Evolutionary conservation across 2,329 filamentous ascomycete species (phyloP).

Genomic region (Rachicladosporium sp.): DNA sequence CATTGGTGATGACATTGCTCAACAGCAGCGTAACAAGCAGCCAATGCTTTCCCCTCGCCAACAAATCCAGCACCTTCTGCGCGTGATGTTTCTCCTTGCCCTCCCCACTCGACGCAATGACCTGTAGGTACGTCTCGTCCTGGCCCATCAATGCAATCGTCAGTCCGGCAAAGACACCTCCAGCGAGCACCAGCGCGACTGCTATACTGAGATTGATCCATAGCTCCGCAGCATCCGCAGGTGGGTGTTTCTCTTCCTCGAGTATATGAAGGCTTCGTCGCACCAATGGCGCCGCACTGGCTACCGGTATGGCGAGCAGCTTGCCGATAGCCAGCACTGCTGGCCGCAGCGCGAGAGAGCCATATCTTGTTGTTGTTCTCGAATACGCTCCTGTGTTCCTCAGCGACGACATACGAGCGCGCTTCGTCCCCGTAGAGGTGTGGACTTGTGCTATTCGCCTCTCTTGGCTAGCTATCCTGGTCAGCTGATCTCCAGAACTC

Average conservation of each 20-base stretch:
- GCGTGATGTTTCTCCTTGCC: constrained; percentile 81
- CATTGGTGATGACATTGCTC: constrained; percentile 96
- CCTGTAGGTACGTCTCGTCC: constrained; percentile 95
- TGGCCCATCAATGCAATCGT: constrained; percentile 76
- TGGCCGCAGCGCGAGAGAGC: constrained; percentile 8
- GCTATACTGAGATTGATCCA: constrained; percentile 76
- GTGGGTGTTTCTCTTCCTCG: constrained; percentile 16
- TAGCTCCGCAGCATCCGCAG: constrained; percentile 45
- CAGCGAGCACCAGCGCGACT: constrained; percentile 67
- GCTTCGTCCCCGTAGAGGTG: too few relatives aligned
- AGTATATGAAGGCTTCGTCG: constrained; percentile 2
- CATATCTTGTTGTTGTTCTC: constrained; percentile 2
- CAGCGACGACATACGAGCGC: constrained; percentile 6
- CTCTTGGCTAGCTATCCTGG: too few relatives aligned
- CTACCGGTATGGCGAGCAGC: constrained; percentile 12
- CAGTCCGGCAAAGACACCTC: constrained; percentile 86
- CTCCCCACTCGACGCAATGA: constrained; percentile 74
- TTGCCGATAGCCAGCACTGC: constrained; percentile 11
- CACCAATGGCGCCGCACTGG: constrained; percentile 12
- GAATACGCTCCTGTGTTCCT: not conserved
- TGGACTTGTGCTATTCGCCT: too few relatives aligned
- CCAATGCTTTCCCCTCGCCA: constrained; percentile 93
- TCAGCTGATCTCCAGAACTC: too few relatives aligned
- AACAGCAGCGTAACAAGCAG: constrained; percentile 87
- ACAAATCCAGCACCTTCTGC: constrained; percentile 61